Percentiles rank a stretch among this genome's conserved stretches.
Evolutionary conservation across 2,329 filamentous ascomycete species (phyloP).

Genomic region (Alternaria sp.): DNA sequence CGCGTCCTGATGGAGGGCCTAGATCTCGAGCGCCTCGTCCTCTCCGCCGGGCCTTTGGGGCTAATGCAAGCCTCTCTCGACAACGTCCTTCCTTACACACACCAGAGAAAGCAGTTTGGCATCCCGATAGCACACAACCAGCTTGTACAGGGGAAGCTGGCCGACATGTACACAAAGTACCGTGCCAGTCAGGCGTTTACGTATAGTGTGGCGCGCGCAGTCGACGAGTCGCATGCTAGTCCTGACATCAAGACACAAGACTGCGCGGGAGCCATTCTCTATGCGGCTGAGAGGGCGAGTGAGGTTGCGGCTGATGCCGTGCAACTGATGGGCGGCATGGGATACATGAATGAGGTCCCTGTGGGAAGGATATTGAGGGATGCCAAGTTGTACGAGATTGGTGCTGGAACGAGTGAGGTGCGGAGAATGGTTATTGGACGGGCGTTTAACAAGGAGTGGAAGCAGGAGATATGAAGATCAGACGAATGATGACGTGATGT

Average conservation of each 20-base stretch:
- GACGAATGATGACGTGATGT: no score
- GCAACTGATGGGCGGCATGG: slow-evolving; percentile 92
- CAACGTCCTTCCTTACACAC: slow-evolving; percentile 84
- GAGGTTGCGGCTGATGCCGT: slow-evolving; percentile 88
- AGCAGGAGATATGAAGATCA: slow-evolving; percentile 30
- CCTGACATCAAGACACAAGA: slow-evolving; percentile 78
- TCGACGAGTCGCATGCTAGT: slow-evolving; percentile 68
- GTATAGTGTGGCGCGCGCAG: slow-evolving; percentile 77
- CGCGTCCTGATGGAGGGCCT: slow-evolving; percentile 95
- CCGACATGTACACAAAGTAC: slow-evolving; percentile 97
- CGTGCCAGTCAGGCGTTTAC: slow-evolving; percentile 87
- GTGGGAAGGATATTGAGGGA: slow-evolving; percentile 83
- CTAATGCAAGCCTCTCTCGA: slow-evolving; percentile 94
- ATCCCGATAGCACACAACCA: slow-evolving; percentile 89
- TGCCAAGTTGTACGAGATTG: slow-evolving; percentile 91
- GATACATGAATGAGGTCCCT: slow-evolving; percentile 94
- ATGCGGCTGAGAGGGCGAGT: slow-evolving; percentile 88
- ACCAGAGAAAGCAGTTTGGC: slow-evolving; percentile 89
- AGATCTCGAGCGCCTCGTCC: slow-evolving; percentile 90
- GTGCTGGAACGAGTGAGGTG: slow-evolving; percentile 93
- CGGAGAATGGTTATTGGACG: slow-evolving; percentile 93
- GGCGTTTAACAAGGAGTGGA: slow-evolving; percentile 86
- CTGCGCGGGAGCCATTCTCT: slow-evolving; percentile 92
- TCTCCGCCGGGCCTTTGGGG: slow-evolving; percentile 88
- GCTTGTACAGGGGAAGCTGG: slow-evolving; percentile 88